These are phyloP conservation scores for Ramularia endophylla DNA, from an alignment of 2,329 filamentous ascomycete species.

Conservation along the genomic window DNA sequence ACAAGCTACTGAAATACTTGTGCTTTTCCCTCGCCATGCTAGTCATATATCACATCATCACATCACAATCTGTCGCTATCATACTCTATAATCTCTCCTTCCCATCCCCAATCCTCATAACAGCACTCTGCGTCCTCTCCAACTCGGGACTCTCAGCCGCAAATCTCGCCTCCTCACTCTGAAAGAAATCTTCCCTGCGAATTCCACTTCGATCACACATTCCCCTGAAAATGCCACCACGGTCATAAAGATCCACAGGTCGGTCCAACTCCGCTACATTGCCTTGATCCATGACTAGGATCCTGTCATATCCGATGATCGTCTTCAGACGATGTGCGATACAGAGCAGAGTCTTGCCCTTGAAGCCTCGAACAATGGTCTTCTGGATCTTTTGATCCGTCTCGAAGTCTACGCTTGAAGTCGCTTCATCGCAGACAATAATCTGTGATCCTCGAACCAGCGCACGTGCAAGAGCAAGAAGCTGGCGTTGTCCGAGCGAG, in stretches of 20 bases:
- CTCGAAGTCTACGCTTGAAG: conserved; percentile 88
- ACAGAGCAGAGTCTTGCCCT: conserved; percentile 80
- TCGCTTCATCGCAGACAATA: conserved; percentile 96
- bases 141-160: conserved; percentile 20
- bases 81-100: no score
- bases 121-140: conserved; percentile 25
- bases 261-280: conserved; percentile 79
- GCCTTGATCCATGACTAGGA: conserved; percentile 93
- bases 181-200: conserved; percentile 43
- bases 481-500: conserved; percentile 86
- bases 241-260: conserved; percentile 67
- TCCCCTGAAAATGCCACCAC: conserved; percentile 70
- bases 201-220: conserved; percentile 92
- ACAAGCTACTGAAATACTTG: no score
- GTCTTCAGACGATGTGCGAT: conserved; percentile 90
- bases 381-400: conserved; percentile 93
- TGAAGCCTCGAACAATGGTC: conserved; percentile 80
- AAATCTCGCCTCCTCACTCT: conserved; percentile 24
- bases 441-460: conserved; percentile 83
- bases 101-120: conserved; percentile 1
- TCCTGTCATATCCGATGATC: conserved; percentile 86
- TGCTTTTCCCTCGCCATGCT: no score
- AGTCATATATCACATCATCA: no score
- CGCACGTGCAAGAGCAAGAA: conserved; percentile 89
- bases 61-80: no score